A percentile compares a stretch with the other conserved stretches of the same genome.
Conservation (phyloP, 2,329 filamentous ascomycete species). For the Talaromyces atroroseus region DNA sequence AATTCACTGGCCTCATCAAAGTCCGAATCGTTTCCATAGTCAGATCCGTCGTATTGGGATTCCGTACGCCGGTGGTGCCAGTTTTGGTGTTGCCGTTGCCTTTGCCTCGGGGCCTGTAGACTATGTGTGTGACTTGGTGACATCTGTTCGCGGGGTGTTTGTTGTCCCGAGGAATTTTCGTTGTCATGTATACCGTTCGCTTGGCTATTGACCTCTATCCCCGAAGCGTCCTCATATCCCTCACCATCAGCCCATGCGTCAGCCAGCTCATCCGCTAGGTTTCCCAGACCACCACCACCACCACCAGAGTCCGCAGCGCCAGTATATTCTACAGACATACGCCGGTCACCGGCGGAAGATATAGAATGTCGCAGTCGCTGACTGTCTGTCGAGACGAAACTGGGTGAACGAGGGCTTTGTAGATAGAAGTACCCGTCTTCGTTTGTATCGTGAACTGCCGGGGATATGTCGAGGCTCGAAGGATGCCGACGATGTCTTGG, state of each 20-base stretch:
- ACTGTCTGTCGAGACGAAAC: conserved; percentile 35
- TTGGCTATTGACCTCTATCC: conserved; percentile 27
- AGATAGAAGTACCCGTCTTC: conserved; percentile 30
- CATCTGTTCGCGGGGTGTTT: conserved; percentile 22
- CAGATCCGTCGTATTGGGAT: conserved; percentile 53
- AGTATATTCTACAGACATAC: conserved; percentile 38
- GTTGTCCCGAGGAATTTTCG: conserved; percentile 22
- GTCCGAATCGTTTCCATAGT: conserved; percentile 54
- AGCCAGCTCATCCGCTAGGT: conserved; percentile 59
- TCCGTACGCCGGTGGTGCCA: conserved; percentile 36
- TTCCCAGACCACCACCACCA: conserved; percentile 53
- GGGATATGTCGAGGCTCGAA: conserved; percentile 33
- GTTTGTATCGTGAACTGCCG: conserved; percentile 26
- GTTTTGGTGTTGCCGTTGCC: conserved; percentile 29
- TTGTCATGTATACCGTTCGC: conserved; percentile 25
- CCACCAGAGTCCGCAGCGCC: conserved; percentile 23
- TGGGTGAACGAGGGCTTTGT: conserved; percentile 31
- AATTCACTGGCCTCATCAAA: conserved; percentile 49
- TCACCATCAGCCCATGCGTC: conserved; percentile 54
- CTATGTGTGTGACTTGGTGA: conserved; percentile 4
- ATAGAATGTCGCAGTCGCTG: conserved; percentile 33
- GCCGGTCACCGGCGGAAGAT: conserved; percentile 30
- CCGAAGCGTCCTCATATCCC: conserved; percentile 39
- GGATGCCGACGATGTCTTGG: conserved; percentile 35
- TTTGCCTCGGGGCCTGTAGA: conserved; percentile 35